These are phyloP conservation scores for Chaetomium tenue DNA, from an alignment of 495 filamentous ascomycete genomes.

Conservation along the genomic window DNA sequence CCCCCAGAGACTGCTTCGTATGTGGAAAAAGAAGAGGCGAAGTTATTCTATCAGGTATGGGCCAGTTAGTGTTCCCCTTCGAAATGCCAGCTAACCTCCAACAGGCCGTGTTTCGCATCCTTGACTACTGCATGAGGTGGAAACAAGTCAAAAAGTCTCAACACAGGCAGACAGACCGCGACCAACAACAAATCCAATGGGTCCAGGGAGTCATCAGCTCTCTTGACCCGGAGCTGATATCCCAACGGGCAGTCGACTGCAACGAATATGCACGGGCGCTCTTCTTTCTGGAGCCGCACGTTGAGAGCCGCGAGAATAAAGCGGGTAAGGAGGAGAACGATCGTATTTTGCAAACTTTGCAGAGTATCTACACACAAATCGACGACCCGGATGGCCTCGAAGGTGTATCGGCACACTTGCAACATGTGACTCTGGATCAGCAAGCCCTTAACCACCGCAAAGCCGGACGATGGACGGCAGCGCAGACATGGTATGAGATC, in stretches of 20 bases:
- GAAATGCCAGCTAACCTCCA: constrained; percentile 3
- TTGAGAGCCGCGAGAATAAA: constrained; percentile 57
- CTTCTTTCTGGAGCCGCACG: constrained; percentile 91
- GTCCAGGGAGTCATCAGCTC: constrained; percentile 51
- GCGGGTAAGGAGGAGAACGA: constrained; percentile 46
- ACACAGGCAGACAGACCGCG: constrained; percentile 35
- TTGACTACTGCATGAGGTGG: constrained; percentile 92
- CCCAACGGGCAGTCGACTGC: constrained; percentile 82
- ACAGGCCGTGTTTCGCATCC: constrained; percentile 81
- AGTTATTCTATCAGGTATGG: constrained; percentile 76
- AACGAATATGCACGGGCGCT: constrained; percentile 87
- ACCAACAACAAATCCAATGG: constrained; percentile 37
- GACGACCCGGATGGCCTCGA: constrained; percentile 97
- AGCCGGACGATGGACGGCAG: constrained; percentile 94
- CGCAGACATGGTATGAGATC: constrained; percentile 96
- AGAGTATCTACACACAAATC: constrained; percentile 93
- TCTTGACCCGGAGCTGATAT: constrained; percentile 83
- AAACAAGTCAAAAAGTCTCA: constrained; percentile 62
- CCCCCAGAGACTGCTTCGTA: constrained; percentile 52
- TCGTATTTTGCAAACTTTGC: constrained; percentile 67
- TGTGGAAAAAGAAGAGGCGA: constrained; percentile 63
- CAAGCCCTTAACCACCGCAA: constrained; percentile 90
- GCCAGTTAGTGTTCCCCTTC: not conserved
- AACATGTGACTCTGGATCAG: constrained; percentile 80
- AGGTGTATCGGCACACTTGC: constrained; percentile 82